Evolutionary conservation across 208 protist genomes (phyloP), one percentile per base, ranked within the genome.

Genomic region (Borovskyia barvae): DNA sequence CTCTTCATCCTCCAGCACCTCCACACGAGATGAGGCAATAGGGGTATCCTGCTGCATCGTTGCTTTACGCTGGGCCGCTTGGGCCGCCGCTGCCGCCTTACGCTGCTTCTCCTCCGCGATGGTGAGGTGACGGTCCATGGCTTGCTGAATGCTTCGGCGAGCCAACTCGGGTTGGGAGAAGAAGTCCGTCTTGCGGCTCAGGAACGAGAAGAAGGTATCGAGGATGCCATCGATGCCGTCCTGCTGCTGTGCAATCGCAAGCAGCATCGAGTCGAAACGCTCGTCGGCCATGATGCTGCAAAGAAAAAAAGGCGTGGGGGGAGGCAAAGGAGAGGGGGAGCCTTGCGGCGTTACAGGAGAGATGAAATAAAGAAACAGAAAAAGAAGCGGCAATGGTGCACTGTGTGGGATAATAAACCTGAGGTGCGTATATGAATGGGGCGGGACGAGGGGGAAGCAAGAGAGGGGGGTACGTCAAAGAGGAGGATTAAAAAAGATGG

Each of bases 121-220:
- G 5, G 64, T 65, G 49, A 86, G 30, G 66, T 93, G 83, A 40
- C 77, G 75, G 30, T 76, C 62, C 53, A 91, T 80, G 22, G 62
- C 65, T n/a, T 67, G 54, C 33, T 83, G 66, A 22, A 94, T 72
- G 25, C 73, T 65, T 14, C 54, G 28, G 22, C 73, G 71, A 5
- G 85, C 87, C 72, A 85, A 56, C 1, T 76, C 83, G 2, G 86
- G 85, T 53, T 93, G 80, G n/a, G 85, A 80, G 78, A 95, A 97
- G 73, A 97, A 95, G 71, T 97, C 92, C 28, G 92, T 97, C 71
- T 97, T 97, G 49, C 92, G 82, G 22, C 73, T 81, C 15, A 97
- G 73, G 45, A 97, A 97, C 15, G 86, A 93, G 60, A 97, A 97
- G 75, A 95, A 97, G 43, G 81, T 82, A 64, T 93, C 84, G 19